Percentiles rank a stretch among this genome's conserved stretches.
These are phyloP conservation scores for Cutaneotrichosporon daszewskae DNA, from an alignment of 1,284 basidiomycete species.

Conservation along the genomic window DNA sequence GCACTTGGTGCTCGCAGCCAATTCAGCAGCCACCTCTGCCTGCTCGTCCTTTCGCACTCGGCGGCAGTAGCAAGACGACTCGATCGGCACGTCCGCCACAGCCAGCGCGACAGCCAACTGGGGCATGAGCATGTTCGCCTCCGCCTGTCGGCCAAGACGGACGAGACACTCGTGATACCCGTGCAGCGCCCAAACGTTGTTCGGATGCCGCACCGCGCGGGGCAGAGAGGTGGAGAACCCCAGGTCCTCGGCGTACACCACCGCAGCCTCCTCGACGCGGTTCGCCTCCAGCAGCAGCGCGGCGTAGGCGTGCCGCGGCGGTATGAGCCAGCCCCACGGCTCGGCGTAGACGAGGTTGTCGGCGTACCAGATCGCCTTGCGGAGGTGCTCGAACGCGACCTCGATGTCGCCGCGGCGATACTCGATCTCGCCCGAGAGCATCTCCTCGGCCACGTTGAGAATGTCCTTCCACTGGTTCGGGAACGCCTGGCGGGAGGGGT, in stretches of 20 bases:
- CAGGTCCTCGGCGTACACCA: slow-evolving; percentile 35
- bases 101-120: slow-evolving; percentile 32
- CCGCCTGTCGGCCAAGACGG: slow-evolving; percentile 23
- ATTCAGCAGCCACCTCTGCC: too few species aligned
- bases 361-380: slow-evolving; percentile 25
- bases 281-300: slow-evolving; percentile 38
- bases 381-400: slow-evolving; percentile 28
- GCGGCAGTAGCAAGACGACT: slow-evolving; percentile 35
- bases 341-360: slow-evolving; percentile 39
- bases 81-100: slow-evolving; percentile 32
- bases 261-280: slow-evolving; percentile 28
- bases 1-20: too few species aligned
- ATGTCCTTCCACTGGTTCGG: slow-evolving; percentile 33
- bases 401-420: slow-evolving; percentile 33
- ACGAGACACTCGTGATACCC: slow-evolving; percentile 41
- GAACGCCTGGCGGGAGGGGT: slow-evolving; percentile 23
- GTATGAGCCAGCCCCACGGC: slow-evolving; percentile 44
- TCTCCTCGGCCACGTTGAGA: slow-evolving; percentile 31
- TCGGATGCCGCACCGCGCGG: slow-evolving; percentile 37
- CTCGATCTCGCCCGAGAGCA: slow-evolving; percentile 38
- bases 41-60: too few species aligned
- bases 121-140: slow-evolving; percentile 28
- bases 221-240: slow-evolving; percentile 30
- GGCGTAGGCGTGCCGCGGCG: slow-evolving; percentile 40
- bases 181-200: slow-evolving; percentile 43